These are phyloP conservation scores for Lophium mytilinum DNA, from an alignment of 495 filamentous ascomycete genomes.

Conservation along the genomic window DNA sequence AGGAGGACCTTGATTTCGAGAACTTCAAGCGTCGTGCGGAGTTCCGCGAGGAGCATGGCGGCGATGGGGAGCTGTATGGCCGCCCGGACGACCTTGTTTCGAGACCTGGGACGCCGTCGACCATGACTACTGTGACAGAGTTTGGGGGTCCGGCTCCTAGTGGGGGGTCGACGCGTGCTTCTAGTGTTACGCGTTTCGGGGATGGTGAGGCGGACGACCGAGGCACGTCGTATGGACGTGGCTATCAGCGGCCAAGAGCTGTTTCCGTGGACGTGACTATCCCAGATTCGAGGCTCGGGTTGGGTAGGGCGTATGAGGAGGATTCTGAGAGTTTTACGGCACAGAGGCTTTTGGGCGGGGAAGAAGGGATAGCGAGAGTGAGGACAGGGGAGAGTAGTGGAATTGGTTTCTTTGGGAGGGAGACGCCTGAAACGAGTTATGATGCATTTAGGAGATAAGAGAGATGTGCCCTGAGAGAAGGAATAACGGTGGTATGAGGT, in stretches of 20 bases:
- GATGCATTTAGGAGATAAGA: too few relatives aligned
- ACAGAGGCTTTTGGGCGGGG: too few relatives aligned
- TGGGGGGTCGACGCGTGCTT: not conserved
- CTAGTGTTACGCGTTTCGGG: not conserved
- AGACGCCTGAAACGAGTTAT: too few relatives aligned
- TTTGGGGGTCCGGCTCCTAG: not conserved
- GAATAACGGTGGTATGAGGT: too few relatives aligned
- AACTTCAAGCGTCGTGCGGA: slow-evolving; percentile 14
- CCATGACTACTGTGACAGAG: slow-evolving; percentile 4
- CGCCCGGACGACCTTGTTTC: slow-evolving; percentile 11
- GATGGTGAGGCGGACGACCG: not conserved
- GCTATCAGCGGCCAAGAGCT: slow-evolving; percentile 1
- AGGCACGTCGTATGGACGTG: slow-evolving; percentile 1
- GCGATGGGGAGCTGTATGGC: slow-evolving; percentile 18
- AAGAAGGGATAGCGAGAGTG: too few relatives aligned
- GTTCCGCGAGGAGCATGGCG: slow-evolving; percentile 15
- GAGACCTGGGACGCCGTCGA: slow-evolving; percentile 4
- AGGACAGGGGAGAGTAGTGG: too few relatives aligned
- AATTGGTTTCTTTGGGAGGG: too few relatives aligned
- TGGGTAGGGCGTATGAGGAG: too few relatives aligned
- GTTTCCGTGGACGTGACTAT: slow-evolving; percentile 7
- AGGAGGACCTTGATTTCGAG: slow-evolving; percentile 19
- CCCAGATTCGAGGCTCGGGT: not conserved
- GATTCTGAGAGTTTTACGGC: too few relatives aligned
- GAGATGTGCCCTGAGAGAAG: too few relatives aligned